These are phyloP conservation scores for Leccinum imitatum DNA, from an alignment of 768 basidiomycete genomes.

Conservation along the genomic window DNA sequence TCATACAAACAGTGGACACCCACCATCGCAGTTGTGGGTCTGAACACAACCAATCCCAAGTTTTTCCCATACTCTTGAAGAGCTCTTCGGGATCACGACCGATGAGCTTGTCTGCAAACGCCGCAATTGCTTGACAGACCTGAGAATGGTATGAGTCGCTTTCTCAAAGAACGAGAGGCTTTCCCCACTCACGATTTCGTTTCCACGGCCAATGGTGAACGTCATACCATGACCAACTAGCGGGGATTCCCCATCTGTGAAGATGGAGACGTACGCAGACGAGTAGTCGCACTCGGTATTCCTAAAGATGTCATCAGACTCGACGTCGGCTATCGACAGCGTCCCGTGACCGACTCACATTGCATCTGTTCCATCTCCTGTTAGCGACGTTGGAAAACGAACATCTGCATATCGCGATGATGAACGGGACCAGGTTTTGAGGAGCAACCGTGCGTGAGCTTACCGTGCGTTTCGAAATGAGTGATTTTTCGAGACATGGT, in stretches of 20 bases:
- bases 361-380: conserved; percentile 92
- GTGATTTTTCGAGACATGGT: conserved; percentile 46
- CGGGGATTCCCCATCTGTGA: conserved; percentile 59
- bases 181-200: conserved; percentile 71
- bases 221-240: conserved; percentile 93
- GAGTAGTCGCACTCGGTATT: conserved; percentile 97
- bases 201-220: conserved; percentile 92
- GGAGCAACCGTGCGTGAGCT: conserved; percentile 11
- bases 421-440: background rate
- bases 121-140: conserved; percentile 81
- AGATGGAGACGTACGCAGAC: conserved; percentile 82
- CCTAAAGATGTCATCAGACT: conserved; percentile 42
- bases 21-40: conserved; percentile 93
- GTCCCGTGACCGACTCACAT: conserved; percentile 52
- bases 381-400: conserved; percentile 87
- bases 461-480: conserved; percentile 58
- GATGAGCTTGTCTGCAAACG: conserved; percentile 77
- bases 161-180: background rate
- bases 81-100: conserved; percentile 80
- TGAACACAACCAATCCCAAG: conserved; percentile 83
- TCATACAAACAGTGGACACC: background rate
- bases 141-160: conserved; percentile 26
- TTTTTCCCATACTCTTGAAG: conserved; percentile 87
- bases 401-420: conserved; percentile 53
- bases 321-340: background rate